phyloP scores from a whole-genome alignment of 2,329 filamentous ascomycete genomes.

The Cladosporium halotolerans region DNA sequence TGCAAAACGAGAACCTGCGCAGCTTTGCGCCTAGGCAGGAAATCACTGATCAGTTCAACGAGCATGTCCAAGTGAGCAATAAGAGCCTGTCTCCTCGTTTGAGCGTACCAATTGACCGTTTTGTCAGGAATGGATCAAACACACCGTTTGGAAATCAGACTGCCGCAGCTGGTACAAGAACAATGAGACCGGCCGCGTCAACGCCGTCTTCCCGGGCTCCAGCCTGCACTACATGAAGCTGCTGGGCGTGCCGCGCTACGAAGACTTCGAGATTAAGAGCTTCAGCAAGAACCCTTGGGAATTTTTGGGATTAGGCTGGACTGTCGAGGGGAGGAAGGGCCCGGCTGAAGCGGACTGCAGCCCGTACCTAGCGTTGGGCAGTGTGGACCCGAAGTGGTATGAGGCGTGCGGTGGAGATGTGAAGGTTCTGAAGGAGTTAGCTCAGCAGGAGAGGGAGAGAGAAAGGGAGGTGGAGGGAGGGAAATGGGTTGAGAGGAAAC shows the following conservation, averaged over 20 bases:
- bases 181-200: constrained; percentile 41
- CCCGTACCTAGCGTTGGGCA: constrained; percentile 35
- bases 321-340: constrained; percentile 24
- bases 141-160: constrained; percentile 44
- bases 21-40: constrained; percentile 36
- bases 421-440: constrained; percentile 17
- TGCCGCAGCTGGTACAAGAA: constrained; percentile 45
- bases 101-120: neutral
- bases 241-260: constrained; percentile 35
- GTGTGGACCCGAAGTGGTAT: constrained; percentile 39
- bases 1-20: constrained; percentile 41
- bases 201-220: constrained; percentile 46
- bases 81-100: neutral
- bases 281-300: constrained; percentile 38
- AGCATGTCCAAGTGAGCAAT: constrained; percentile 29
- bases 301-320: constrained; percentile 37
- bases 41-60: constrained; percentile 39
- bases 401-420: constrained; percentile 23
- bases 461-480: neutral
- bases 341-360: constrained; percentile 28
- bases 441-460: constrained; percentile 13
- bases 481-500: constrained; percentile 3
- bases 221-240: constrained; percentile 44
- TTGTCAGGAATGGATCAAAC: constrained; percentile 42
- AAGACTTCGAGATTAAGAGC: constrained; percentile 40